Evolutionary conservation across 2,329 filamentous ascomycete species (phyloP).

Genomic region (Fusarium annulatum): DNA sequence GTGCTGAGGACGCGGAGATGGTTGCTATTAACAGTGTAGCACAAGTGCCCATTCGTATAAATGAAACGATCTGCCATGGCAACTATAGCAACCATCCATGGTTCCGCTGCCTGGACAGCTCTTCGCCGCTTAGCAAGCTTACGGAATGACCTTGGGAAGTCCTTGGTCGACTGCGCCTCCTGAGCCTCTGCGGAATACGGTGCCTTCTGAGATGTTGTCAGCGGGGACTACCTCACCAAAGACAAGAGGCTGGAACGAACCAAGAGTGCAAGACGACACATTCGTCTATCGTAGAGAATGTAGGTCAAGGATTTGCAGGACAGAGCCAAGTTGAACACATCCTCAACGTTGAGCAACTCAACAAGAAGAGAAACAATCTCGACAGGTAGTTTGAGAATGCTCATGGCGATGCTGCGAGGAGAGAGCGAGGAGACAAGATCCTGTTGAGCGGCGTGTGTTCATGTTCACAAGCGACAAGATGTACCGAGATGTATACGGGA

Average conservation of each 20-base stretch:
- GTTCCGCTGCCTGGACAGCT: slow-evolving; percentile 69
- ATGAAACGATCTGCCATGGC: slow-evolving; percentile 70
- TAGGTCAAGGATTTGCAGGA: slow-evolving; percentile 63
- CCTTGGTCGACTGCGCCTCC: slow-evolving; percentile 28
- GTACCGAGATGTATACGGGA: not conserved
- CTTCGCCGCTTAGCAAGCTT: slow-evolving; percentile 69
- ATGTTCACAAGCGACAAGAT: slow-evolving; percentile 18
- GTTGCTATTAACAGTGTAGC: slow-evolving; percentile 64
- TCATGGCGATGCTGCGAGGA: slow-evolving; percentile 51
- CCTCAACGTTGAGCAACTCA: slow-evolving; percentile 64
- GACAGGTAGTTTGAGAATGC: slow-evolving; percentile 62
- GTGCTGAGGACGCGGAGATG: slow-evolving; percentile 67
- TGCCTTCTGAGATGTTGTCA: slow-evolving; percentile 40
- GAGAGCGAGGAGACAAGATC: not conserved
- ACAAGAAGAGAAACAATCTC: slow-evolving; percentile 73
- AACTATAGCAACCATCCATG: slow-evolving; percentile 70
- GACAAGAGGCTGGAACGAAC: slow-evolving; percentile 53
- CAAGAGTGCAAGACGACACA: slow-evolving; percentile 68
- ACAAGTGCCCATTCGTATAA: slow-evolving; percentile 72
- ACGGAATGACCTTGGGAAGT: slow-evolving; percentile 55
- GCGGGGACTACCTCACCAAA: slow-evolving; percentile 16
- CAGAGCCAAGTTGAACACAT: slow-evolving; percentile 66
- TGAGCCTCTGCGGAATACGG: slow-evolving; percentile 38
- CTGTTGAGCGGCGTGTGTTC: not conserved
- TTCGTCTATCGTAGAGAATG: slow-evolving; percentile 63